Conservation (phyloP, 2,329 filamentous ascomycete genomes). For the Cercospora brassicicola region DNA sequence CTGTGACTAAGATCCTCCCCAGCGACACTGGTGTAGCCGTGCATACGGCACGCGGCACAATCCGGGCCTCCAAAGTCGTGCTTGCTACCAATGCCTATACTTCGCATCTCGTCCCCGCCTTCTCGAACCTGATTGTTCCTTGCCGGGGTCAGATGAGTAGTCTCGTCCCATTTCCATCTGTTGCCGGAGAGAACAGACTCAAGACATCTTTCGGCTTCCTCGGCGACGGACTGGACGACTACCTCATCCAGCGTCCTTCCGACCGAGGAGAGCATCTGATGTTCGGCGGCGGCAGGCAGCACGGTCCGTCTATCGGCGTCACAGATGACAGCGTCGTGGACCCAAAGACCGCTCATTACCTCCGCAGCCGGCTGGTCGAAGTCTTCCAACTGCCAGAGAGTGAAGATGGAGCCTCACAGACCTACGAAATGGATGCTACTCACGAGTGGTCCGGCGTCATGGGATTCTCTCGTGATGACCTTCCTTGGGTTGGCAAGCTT, state of each 20-base stretch:
- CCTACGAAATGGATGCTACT: slow-evolving; percentile 49
- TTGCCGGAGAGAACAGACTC: slow-evolving; percentile 43
- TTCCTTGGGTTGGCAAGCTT: slow-evolving; percentile 71
- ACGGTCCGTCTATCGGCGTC: slow-evolving; percentile 58
- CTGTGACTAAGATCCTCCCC: slow-evolving; percentile 48
- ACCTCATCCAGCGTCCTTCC: slow-evolving; percentile 68
- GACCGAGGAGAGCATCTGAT: slow-evolving; percentile 58
- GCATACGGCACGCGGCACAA: slow-evolving; percentile 65
- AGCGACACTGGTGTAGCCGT: slow-evolving; percentile 18
- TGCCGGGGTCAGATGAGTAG: slow-evolving; percentile 72
- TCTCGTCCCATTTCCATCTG: slow-evolving; percentile 56
- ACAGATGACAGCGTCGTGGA: slow-evolving; percentile 63
- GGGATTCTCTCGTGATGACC: slow-evolving; percentile 68
- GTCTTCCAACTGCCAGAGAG: slow-evolving; percentile 39
- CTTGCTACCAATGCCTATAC: slow-evolving; percentile 85
- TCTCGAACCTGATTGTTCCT: slow-evolving; percentile 72
- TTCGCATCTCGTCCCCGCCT: slow-evolving; percentile 68
- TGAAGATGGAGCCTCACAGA: slow-evolving; percentile 32
- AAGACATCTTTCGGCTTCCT: slow-evolving; percentile 65
- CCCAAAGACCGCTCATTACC: slow-evolving; percentile 55
- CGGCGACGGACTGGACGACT: slow-evolving; percentile 64
- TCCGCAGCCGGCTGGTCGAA: slow-evolving; percentile 50
- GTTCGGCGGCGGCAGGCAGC: slow-evolving; percentile 67
- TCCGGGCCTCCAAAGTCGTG: slow-evolving; percentile 64
- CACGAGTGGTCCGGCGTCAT: slow-evolving; percentile 75